Conservation (phyloP, 805 yeast species). For the Starmera amethionina region DNA sequence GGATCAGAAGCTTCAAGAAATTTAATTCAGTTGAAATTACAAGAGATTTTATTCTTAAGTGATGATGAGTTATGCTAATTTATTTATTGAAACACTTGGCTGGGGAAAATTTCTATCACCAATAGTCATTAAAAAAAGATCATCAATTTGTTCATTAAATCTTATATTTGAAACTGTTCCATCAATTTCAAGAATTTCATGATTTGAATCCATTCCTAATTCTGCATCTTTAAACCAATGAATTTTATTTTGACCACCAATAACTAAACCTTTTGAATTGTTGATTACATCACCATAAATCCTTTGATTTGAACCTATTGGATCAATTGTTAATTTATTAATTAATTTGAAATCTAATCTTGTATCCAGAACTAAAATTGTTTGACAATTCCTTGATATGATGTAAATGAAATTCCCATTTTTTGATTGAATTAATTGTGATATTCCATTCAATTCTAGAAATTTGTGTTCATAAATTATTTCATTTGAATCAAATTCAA, state of each 20-base stretch:
- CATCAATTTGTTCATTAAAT: conserved; percentile 10
- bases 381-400: conserved; percentile 19
- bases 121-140: conserved; percentile 5
- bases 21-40: conserved; percentile 15
- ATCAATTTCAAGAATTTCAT: not conserved
- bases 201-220: conserved; percentile 6
- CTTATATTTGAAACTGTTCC: conserved; percentile 7
- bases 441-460: conserved; percentile 19
- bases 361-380: conserved; percentile 24
- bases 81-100: conserved; percentile 5
- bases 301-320: conserved; percentile 11
- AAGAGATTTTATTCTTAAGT: conserved; percentile 15
- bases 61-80: conserved; percentile 4
- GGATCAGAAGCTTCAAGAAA: conserved; percentile 17
- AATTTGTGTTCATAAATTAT: conserved; percentile 7
- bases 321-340: conserved; percentile 6
- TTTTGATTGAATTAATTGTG: conserved; percentile 24
- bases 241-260: conserved; percentile 16
- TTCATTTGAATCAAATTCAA: not conserved
- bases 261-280: conserved; percentile 17
- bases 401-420: conserved; percentile 27
- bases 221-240: conserved; percentile 16
- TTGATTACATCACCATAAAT: conserved; percentile 13
- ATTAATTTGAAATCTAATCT: conserved; percentile 19
- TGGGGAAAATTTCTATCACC: conserved; percentile 11